Evolutionary conservation across 441 rosid species (phyloP).

Genomic region (Jatropha multifida): DNA sequence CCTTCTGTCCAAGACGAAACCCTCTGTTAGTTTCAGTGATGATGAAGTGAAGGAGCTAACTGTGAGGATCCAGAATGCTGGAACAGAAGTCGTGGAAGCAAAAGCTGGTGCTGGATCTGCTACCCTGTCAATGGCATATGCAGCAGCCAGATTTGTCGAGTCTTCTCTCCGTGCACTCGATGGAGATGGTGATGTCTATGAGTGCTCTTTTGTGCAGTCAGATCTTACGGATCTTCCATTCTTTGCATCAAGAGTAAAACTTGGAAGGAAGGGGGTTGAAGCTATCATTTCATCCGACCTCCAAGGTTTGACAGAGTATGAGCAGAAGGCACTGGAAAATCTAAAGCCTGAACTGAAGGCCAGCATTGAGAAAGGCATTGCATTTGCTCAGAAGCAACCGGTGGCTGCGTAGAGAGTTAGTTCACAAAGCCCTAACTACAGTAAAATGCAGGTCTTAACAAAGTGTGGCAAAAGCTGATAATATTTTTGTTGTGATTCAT

Average conservation of each 20-base stretch:
- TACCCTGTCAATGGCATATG: conserved; percentile 95
- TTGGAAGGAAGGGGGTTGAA: conserved; percentile 86
- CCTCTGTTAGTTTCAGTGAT: conserved; percentile 69
- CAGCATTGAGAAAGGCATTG: conserved; percentile 87
- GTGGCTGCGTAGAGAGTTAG: conserved; percentile 46
- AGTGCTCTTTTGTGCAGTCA: conserved; percentile 82
- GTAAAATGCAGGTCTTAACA: conserved; percentile 7
- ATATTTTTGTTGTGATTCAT: conserved; percentile 15
- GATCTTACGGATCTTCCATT: conserved; percentile 77
- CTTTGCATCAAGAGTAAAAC: conserved; percentile 87
- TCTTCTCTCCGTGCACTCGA: conserved; percentile 95
- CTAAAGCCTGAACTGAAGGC: conserved; percentile 79
- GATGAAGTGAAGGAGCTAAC: conserved; percentile 76
- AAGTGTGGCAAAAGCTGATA: conserved; percentile 14
- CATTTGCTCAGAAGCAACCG: conserved; percentile 66
- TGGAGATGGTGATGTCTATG: conserved; percentile 90
- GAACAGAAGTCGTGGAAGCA: conserved; percentile 98
- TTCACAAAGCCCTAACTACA: conserved; percentile 20
- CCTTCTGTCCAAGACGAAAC: conserved; percentile 75
- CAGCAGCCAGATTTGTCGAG: conserved; percentile 94
- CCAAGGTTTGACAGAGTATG: conserved; percentile 77
- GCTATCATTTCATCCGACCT: conserved; percentile 70
- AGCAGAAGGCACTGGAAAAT: conserved; percentile 77
- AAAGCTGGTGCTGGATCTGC: conserved; percentile 99
- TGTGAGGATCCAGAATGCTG: conserved; percentile 91